A percentile compares a stretch with the other conserved stretches of the same genome.
phyloP scores from a whole-genome alignment of 1,284 basidiomycete species.

The Boletus sp. region DNA sequence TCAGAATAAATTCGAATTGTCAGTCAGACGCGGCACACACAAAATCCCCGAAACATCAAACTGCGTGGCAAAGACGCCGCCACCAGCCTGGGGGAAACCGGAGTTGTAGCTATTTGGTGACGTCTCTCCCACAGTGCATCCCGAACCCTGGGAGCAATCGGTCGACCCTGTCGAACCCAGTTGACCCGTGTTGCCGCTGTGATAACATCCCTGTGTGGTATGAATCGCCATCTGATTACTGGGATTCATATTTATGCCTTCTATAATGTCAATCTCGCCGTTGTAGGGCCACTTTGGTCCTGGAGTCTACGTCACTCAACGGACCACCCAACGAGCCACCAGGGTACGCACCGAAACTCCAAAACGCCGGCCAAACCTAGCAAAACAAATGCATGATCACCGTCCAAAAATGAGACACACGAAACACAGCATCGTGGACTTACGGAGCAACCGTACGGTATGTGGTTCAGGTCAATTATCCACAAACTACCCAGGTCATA shows the following conservation, averaged over 20 bases:
- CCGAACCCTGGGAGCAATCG: constrained; percentile 50
- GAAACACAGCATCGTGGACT: constrained; percentile 15
- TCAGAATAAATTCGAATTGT: constrained; percentile 3
- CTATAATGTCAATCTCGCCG: constrained; percentile 56
- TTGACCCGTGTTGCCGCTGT: constrained; percentile 31
- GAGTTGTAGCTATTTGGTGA: constrained; percentile 55
- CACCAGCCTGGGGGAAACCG: constrained; percentile 60
- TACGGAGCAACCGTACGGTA: constrained; percentile 68
- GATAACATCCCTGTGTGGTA: constrained; percentile 41
- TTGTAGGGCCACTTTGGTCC: constrained; percentile 40
- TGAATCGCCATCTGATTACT: constrained; percentile 64
- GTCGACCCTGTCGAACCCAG: constrained; percentile 33
- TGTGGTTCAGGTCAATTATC: constrained; percentile 57
- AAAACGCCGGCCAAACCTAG: constrained; percentile 53
- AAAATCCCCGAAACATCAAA: constrained; percentile 58
- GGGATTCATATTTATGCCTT: constrained; percentile 47
- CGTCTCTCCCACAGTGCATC: constrained; percentile 61
- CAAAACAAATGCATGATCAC: background rate
- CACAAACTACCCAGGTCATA: constrained; percentile 55
- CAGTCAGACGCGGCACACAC: constrained; percentile 39
- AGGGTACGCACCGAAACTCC: constrained; percentile 37
- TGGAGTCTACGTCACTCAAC: constrained; percentile 7
- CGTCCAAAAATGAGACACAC: constrained; percentile 6
- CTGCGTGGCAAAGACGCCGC: constrained; percentile 71
- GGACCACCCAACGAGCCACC: background rate